Evolutionary conservation across 2,329 filamentous ascomycete species (phyloP).

Genomic region (Ramichloridium luteum): DNA sequence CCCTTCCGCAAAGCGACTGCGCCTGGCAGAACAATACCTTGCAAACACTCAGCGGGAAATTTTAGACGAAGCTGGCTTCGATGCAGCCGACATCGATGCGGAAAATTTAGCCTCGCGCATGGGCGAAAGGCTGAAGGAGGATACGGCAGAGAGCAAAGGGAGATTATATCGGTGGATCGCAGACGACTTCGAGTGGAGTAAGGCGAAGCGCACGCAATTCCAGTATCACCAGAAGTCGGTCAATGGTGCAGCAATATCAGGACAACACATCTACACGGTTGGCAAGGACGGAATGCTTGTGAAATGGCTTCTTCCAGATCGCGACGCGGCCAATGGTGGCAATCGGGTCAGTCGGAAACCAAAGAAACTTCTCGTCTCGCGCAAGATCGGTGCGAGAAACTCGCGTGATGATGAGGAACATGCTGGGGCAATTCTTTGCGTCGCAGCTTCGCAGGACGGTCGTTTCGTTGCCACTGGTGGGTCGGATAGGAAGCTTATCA

Average conservation of each 20-base stretch:
- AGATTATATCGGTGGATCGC: constrained; percentile 75
- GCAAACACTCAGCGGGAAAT: constrained; percentile 73
- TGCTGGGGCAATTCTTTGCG: constrained; percentile 63
- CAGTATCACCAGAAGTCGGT: constrained; percentile 65
- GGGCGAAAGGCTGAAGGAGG: constrained; percentile 69
- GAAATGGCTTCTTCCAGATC: constrained; percentile 74
- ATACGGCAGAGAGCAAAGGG: constrained; percentile 83
- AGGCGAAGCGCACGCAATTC: constrained; percentile 58
- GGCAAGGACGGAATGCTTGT: constrained; percentile 73
- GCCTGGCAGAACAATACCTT: constrained; percentile 83
- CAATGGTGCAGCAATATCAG: constrained; percentile 66
- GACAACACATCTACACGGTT: constrained; percentile 76
- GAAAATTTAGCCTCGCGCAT: constrained; percentile 62
- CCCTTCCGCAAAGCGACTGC: constrained; percentile 71
- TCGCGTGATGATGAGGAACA: constrained; percentile 58
- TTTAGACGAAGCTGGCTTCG: constrained; percentile 68
- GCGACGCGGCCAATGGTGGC: constrained; percentile 5
- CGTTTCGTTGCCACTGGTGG: constrained; percentile 87
- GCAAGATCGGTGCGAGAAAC: constrained; percentile 50
- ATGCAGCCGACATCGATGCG: constrained; percentile 84
- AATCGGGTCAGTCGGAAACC: constrained; percentile 32
- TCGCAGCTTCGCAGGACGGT: constrained; percentile 80
- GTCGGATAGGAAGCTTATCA: constrained; percentile 67
- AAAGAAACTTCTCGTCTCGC: constrained; percentile 47
- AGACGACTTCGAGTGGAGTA: constrained; percentile 55